Conservation (phyloP, 306 rosid genomes). For the Vigna trinervia region DNA sequence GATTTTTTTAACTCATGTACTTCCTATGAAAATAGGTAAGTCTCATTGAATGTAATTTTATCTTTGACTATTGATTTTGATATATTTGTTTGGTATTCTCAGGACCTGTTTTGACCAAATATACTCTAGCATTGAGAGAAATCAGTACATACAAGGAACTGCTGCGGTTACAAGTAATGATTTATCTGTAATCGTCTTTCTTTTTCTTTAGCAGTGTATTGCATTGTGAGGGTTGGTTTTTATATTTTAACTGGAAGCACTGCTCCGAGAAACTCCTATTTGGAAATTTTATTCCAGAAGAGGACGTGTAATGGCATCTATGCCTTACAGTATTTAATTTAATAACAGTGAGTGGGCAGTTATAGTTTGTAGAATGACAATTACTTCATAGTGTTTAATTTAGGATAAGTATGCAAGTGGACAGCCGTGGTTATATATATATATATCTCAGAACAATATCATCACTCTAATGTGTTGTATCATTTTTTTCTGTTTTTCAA, state of each 20-base stretch:
- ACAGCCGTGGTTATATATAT: too few species aligned
- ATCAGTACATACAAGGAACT: slow-evolving; percentile 92
- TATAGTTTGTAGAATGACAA: neutral
- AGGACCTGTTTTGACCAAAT: slow-evolving; percentile 95
- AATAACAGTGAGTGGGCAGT: neutral
- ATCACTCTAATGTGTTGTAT: too few species aligned
- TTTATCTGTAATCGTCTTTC: slow-evolving; percentile 21
- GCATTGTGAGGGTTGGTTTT: slow-evolving; percentile 12
- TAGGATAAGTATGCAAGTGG: too few species aligned
- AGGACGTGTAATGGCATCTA: neutral
- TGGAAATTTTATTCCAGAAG: slow-evolving; percentile 4
- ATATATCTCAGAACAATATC: too few species aligned
- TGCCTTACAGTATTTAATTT: neutral
- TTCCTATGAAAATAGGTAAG: slow-evolving; percentile 30
- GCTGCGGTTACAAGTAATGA: slow-evolving; percentile 83
- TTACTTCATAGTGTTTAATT: neutral
- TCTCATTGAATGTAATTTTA: slow-evolving; percentile 26
- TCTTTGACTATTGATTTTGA: slow-evolving; percentile 34
- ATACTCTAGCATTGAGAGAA: slow-evolving; percentile 88
- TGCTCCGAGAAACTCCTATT: neutral
- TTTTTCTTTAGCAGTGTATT: slow-evolving; percentile 35
- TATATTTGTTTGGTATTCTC: slow-evolving; percentile 36
- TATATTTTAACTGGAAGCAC: neutral
- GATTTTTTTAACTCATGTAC: slow-evolving; percentile 19
- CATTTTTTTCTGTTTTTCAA: too few species aligned